Percentiles rank a stretch among this genome's conserved stretches.
These are phyloP conservation scores for Closterium sp. DNA, from an alignment of 139 green algal species.

Conservation along the genomic window DNA sequence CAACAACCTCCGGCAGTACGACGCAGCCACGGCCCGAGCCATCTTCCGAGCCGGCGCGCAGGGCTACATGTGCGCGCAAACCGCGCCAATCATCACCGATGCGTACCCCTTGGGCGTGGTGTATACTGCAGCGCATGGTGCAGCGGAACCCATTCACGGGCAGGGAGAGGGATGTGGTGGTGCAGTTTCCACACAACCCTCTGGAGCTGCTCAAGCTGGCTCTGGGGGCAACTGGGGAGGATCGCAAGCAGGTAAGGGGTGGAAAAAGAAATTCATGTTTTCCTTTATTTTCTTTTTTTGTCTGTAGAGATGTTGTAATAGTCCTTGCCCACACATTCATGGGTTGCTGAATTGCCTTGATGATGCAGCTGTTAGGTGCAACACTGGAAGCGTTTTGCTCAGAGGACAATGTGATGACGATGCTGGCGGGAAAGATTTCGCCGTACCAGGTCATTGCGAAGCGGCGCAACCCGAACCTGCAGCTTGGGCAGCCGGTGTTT, in stretches of 20 bases:
- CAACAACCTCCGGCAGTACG: constrained; percentile 15
- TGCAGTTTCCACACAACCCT: constrained; percentile 19
- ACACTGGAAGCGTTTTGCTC: constrained; percentile 1
- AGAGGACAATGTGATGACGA: not conserved
- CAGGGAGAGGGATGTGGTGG: not conserved
- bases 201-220: no score
- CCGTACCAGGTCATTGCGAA: not conserved
- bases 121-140: constrained; percentile 24
- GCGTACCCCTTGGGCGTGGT: not conserved
- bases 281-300: no score
- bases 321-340: not conserved
- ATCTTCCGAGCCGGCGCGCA: constrained; percentile 1
- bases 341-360: not conserved
- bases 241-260: not conserved
- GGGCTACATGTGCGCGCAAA: not conserved
- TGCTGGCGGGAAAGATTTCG: not conserved
- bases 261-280: no score
- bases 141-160: constrained; percentile 14
- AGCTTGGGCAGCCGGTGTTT: not conserved
- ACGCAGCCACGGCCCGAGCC: constrained; percentile 6
- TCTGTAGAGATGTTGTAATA: not conserved
- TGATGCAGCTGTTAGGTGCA: constrained; percentile 16
- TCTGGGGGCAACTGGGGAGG: not conserved
- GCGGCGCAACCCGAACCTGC: not conserved
- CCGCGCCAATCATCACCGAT: not conserved